phyloP scores from a whole-genome alignment of 179 eudicot genomes.

The Gypsophila paniculata region DNA sequence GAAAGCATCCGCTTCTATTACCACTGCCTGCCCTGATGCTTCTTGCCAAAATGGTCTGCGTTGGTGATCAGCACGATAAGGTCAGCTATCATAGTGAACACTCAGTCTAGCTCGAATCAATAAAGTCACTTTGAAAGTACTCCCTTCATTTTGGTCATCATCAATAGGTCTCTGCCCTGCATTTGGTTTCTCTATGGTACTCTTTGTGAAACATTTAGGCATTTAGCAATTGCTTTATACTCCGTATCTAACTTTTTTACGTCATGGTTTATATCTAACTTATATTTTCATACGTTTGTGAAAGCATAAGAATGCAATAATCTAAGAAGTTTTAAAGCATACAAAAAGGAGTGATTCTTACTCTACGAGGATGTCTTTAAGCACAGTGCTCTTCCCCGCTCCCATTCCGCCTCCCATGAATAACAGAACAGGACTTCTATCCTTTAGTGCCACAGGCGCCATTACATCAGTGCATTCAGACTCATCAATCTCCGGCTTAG shows the following conservation, averaged over 20 bases:
- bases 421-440: conserved; percentile 91
- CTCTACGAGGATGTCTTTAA: conserved; percentile 95
- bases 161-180: no score
- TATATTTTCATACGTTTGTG: no score
- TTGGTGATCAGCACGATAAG: conserved; percentile 17
- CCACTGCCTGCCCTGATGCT: conserved; percentile 88
- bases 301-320: no score
- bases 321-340: background rate
- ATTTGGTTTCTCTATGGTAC: no score
- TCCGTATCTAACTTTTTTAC: no score
- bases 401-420: conserved; percentile 99
- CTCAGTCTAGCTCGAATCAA: background rate
- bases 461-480: conserved; percentile 91
- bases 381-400: conserved; percentile 99
- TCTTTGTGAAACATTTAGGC: no score
- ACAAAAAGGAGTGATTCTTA: conserved; percentile 33
- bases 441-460: conserved; percentile 93
- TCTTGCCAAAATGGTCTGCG: conserved; percentile 97
- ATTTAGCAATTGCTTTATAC: no score
- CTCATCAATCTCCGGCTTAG: conserved; percentile 54
- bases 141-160: background rate
- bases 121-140: background rate
- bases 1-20: conserved; percentile 98
- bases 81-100: conserved; percentile 9
- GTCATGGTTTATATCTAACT: no score